Percentiles rank a stretch among this genome's conserved stretches.
phyloP scores from a whole-genome alignment of 768 basidiomycete genomes.

The Rhodosporidiobolus sp. region DNA sequence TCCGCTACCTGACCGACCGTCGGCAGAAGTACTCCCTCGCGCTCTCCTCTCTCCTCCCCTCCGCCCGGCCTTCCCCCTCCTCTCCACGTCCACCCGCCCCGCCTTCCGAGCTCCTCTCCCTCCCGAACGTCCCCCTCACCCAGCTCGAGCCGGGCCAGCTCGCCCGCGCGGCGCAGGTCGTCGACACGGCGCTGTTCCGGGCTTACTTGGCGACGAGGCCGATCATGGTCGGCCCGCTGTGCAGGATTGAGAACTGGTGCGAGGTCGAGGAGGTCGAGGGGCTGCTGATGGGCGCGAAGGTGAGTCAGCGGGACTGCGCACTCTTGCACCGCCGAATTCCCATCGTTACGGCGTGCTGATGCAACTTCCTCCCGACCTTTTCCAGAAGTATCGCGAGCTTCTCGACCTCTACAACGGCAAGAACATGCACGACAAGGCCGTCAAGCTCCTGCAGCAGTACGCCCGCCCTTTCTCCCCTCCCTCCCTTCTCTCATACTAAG shows the following conservation, averaged over 20 bases:
- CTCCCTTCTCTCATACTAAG: background rate
- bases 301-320: constrained; percentile 48
- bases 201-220: constrained; percentile 80
- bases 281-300: constrained; percentile 73
- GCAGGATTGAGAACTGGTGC: constrained; percentile 92
- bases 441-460: constrained; percentile 78
- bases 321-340: background rate
- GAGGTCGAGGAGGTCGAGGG: constrained; percentile 92
- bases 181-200: constrained; percentile 93
- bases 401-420: constrained; percentile 89
- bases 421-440: constrained; percentile 88
- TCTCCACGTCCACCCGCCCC: constrained; percentile 54
- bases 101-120: constrained; percentile 64
- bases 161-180: constrained; percentile 82
- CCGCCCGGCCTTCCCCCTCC: constrained; percentile 65
- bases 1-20: constrained; percentile 82
- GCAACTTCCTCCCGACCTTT: background rate
- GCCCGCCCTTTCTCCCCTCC: constrained; percentile 44
- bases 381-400: constrained; percentile 84
- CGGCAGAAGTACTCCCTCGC: constrained; percentile 80
- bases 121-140: constrained; percentile 72
- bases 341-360: background rate
- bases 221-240: constrained; percentile 75
- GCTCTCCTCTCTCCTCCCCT: constrained; percentile 67
- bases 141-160: constrained; percentile 77